Evolutionary conservation across 345 rosid species (phyloP), one percentile per base, ranked within the genome.

Genomic region (Salix udensis): DNA sequence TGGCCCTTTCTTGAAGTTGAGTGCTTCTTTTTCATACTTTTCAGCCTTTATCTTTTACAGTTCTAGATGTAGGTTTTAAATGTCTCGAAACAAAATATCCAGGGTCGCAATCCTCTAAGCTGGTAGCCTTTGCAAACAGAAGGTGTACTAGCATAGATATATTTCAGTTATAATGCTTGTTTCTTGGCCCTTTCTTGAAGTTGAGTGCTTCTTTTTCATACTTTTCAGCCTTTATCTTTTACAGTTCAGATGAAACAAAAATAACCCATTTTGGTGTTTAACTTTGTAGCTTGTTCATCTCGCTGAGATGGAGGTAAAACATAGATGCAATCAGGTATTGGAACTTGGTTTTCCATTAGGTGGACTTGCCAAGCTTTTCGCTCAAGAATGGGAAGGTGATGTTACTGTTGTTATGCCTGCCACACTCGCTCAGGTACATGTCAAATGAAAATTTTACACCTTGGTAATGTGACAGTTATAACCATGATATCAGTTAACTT

Each of bases 311-410:
- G 99, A 96, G 86, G 92, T 92, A 61, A 96, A 96, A 80, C 98
- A 96, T 84, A 92, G 98, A 85, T 96, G 92, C 81, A 89, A 86
- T 80, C 99, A 96, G 72, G 84, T 91, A 19, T 50, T 93, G 80
- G 97, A 91, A 85, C 96, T 96, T 6, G 99, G 99, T 53, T 96
- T 96, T 84, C 99, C 94, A 0, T 78, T 96, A 0, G 98, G 99
- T 70, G 98, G 99, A 83, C 74, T 96, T 15, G 97, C 99, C 37
- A 91, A 84, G 88, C 89, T 96, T 62, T 93, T 92, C 84, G 94
- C 98, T 80, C 99, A 96, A 80, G 99, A 96, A 53, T 93, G 99
- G 99, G 99, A 96, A 81, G 99, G 99, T 7, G 99, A 96, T 80
- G 94, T 96, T 74, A 96, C 98, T 64, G 96, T 96, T 76, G 98